These are phyloP conservation scores for Taiwanofungus camphoratus DNA, from an alignment of 1,284 basidiomycete species.

Conservation along the genomic window DNA sequence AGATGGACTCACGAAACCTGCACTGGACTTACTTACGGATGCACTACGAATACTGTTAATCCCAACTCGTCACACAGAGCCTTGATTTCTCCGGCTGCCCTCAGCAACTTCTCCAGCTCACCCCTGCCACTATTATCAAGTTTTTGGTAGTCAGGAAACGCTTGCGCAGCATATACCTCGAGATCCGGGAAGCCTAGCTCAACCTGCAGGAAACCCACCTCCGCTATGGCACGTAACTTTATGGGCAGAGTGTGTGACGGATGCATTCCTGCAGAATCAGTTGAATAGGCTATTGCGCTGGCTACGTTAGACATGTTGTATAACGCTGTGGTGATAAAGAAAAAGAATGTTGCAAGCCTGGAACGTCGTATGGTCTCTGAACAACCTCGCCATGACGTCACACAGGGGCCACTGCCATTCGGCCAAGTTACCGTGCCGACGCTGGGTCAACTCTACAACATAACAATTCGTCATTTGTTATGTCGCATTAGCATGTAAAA, in stretches of 20 bases:
- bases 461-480: no score
- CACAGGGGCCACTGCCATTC: no score
- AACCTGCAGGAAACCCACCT: slow-evolving; percentile 23
- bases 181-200: slow-evolving; percentile 29
- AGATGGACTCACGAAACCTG: not conserved
- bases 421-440: no score
- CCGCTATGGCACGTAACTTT: slow-evolving; percentile 27
- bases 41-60: slow-evolving; percentile 18
- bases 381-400: no score
- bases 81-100: slow-evolving; percentile 18
- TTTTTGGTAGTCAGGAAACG: slow-evolving; percentile 19
- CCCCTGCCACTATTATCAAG: slow-evolving; percentile 21
- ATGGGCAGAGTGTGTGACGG: slow-evolving; percentile 25
- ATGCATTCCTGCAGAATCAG: slow-evolving; percentile 31
- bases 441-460: no score
- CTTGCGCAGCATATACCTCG: slow-evolving; percentile 23
- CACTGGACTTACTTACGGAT: slow-evolving; percentile 20
- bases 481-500: no score
- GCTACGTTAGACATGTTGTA: slow-evolving; percentile 9
- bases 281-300: slow-evolving; percentile 22
- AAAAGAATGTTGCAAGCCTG: no score
- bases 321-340: no score
- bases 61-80: slow-evolving; percentile 20
- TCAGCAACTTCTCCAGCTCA: slow-evolving; percentile 23
- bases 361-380: no score